These are phyloP conservation scores for Kwoniella sp. DNA, from an alignment of 768 basidiomycete species.

Conservation along the genomic window DNA sequence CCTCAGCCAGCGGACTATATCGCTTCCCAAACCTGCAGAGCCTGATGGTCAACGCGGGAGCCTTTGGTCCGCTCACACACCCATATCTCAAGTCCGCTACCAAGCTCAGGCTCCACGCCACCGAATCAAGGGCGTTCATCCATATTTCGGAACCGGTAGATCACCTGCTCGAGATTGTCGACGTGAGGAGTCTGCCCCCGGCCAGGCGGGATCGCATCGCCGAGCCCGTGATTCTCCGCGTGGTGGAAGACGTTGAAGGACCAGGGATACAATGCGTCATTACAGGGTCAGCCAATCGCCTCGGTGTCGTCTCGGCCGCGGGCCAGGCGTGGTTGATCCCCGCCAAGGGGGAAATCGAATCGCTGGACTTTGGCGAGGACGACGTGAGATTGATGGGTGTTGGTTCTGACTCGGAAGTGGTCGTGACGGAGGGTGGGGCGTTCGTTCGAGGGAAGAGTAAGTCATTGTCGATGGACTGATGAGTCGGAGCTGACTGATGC, in stretches of 20 bases:
- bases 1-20: slow-evolving; percentile 9
- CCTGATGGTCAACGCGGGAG: slow-evolving; percentile 1
- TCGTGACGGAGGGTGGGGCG: slow-evolving; percentile 23
- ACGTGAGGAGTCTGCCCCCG: background rate
- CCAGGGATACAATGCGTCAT: slow-evolving; percentile 10
- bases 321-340: slow-evolving; percentile 27
- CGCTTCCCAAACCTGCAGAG: slow-evolving; percentile 10
- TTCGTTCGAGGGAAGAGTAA: slow-evolving; percentile 31
- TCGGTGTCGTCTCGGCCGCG: slow-evolving; percentile 20
- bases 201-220: no score
- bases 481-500: no score
- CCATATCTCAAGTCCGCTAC: background rate
- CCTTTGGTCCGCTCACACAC: background rate
- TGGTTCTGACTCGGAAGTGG: slow-evolving; percentile 28
- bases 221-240: no score
- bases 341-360: slow-evolving; percentile 12
- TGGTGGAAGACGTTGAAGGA: slow-evolving; percentile 28
- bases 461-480: background rate
- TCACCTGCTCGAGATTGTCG: slow-evolving; percentile 25
- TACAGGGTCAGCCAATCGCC: slow-evolving; percentile 17
- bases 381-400: slow-evolving; percentile 26
- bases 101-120: slow-evolving; percentile 12
- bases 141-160: slow-evolving; percentile 1
- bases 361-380: slow-evolving; percentile 15
- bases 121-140: slow-evolving; percentile 30